Evolutionary conservation across 2,329 filamentous ascomycete species (phyloP), one percentile per base, ranked within the genome.

Genomic region (Phaeosphaeria sp.): DNA sequence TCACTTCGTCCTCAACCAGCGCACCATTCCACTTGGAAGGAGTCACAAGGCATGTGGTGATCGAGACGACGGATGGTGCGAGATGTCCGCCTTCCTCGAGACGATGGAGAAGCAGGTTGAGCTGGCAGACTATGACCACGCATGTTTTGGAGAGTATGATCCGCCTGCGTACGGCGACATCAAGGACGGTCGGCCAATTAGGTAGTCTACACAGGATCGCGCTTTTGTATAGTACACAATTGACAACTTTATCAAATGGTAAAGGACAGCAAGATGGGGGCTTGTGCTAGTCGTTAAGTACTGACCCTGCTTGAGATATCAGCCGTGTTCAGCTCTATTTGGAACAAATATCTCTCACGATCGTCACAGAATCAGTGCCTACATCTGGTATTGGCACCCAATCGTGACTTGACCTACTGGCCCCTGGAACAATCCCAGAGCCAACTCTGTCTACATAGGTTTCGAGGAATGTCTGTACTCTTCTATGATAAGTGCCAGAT

Each of bases 31-130:
- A 1, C 79, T 93, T 0, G 88, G 89, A 6, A 75, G 75, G 58
- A 91, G 87, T 68, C 88, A 91, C 59, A 76, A 84, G 1, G 84
- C 87, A 57, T 93, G 90, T 66, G 89, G 85, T 1, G 71, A 82
- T 11, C 79, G 90, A 4, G 84, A 87, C 44, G 90, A 93, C 73
- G 90, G 90, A 0, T 93, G 90, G 90, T 93, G 90, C 71, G 89
- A 92, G 71, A 73, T 93, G 49, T 82, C 83, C 2, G 87, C 87
- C 0, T 92, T 93, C 67, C 68, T 93, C 44, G 74, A 84, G 59
- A 80, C 87, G 5, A 87, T 90, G 77, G 81, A 86, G 58, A 79
- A 78, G 59, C 87, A 87, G 81, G 73, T 85, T 36, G 81, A 79
- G 18, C 77, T 82, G 60, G 88, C 89, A 3, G 76, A 85, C 66